Percentiles rank a stretch among this genome's conserved stretches.
phyloP scores from a whole-genome alignment of 371 early-diverging fungal genomes.

The Mortierella sp. region DNA sequence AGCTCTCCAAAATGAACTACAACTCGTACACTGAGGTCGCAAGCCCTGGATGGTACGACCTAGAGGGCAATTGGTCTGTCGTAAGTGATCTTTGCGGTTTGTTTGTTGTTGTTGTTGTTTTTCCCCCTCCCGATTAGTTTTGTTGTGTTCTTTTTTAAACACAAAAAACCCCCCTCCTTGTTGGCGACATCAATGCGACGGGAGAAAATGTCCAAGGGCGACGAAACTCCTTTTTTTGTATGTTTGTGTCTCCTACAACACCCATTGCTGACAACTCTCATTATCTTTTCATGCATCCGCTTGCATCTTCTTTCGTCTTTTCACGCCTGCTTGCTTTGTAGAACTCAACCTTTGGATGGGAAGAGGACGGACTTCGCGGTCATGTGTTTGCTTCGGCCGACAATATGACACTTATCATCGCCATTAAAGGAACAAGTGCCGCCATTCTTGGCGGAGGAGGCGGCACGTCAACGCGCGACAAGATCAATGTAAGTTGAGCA shows the following conservation, averaged over 20 bases:
- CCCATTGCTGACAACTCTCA: not conserved
- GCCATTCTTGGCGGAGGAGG: conserved; percentile 82
- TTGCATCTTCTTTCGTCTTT: not conserved
- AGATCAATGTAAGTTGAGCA: conserved; percentile 76
- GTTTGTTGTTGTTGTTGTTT: not conserved
- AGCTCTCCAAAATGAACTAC: conserved; percentile 61
- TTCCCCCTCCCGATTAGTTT: not conserved
- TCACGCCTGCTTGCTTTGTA: conserved; percentile 33
- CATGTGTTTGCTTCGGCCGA: conserved; percentile 85
- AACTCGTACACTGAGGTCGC: conserved; percentile 61
- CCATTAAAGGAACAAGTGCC: conserved; percentile 95
- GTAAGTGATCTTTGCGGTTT: conserved; percentile 56
- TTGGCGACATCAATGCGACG: conserved; percentile 1
- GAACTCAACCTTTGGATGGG: conserved; percentile 92
- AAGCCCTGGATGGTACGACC: conserved; percentile 80
- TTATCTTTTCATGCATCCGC: not conserved
- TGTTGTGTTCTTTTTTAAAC: not conserved
- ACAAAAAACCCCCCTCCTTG: not conserved
- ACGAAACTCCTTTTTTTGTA: conserved; percentile 5
- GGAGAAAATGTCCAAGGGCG: not conserved
- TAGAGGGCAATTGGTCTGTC: conserved; percentile 80
- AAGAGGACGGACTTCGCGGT: conserved; percentile 87
- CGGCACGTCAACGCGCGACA: conserved; percentile 86
- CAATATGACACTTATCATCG: conserved; percentile 81
- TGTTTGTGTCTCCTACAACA: not conserved